Percentiles rank a stretch among this genome's conserved stretches.
phyloP scores from a whole-genome alignment of 768 basidiomycete species.

The Pulveroboletus sp. region DNA sequence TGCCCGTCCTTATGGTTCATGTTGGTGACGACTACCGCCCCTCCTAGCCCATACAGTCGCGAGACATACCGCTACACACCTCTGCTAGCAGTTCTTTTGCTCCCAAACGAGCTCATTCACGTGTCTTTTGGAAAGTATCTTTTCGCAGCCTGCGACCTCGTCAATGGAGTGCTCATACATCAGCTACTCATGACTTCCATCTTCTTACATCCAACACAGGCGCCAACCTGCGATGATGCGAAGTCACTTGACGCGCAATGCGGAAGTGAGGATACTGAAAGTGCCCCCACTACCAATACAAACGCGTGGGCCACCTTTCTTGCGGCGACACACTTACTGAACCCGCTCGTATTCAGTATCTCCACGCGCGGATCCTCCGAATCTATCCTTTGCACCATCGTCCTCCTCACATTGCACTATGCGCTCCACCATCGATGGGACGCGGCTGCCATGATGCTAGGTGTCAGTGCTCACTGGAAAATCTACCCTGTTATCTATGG shows the following conservation, averaged over 20 bases:
- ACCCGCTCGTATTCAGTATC: slow-evolving; percentile 92
- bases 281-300: neutral
- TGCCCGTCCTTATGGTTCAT: neutral
- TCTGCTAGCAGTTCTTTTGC: slow-evolving; percentile 73
- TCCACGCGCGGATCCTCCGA: slow-evolving; percentile 97
- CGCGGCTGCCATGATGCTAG: slow-evolving; percentile 65
- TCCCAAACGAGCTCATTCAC: slow-evolving; percentile 77
- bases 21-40: neutral
- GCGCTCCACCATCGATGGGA: slow-evolving; percentile 58
- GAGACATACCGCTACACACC: slow-evolving; percentile 98
- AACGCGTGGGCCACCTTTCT: slow-evolving; percentile 47
- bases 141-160: slow-evolving; percentile 78
- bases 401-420: slow-evolving; percentile 63
- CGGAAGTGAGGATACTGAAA: neutral
- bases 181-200: slow-evolving; percentile 49
- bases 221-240: neutral
- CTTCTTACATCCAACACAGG: slow-evolving; percentile 30
- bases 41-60: slow-evolving; percentile 75
- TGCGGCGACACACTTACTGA: slow-evolving; percentile 75
- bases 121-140: slow-evolving; percentile 88
- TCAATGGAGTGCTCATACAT: slow-evolving; percentile 73
- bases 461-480: slow-evolving; percentile 91
- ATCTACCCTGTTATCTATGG: slow-evolving; percentile 95
- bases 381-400: slow-evolving; percentile 74
- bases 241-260: slow-evolving; percentile 3